Percentiles rank a stretch among this genome's conserved stretches.
Conservation (phyloP, 371 early-diverging fungal genomes). For the Mortierella sp. region DNA sequence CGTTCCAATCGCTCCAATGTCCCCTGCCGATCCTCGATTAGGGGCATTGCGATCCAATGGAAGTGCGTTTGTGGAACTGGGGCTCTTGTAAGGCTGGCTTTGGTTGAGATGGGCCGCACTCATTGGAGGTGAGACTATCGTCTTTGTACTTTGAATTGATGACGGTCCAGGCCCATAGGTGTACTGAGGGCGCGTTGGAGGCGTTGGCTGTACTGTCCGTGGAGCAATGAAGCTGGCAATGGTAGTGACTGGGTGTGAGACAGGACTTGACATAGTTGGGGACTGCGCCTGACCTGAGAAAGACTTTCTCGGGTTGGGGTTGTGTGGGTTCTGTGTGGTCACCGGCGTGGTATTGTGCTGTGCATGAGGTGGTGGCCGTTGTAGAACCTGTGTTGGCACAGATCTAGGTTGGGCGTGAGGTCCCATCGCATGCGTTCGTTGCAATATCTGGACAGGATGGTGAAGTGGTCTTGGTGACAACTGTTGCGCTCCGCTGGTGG, state of each 20-base stretch:
- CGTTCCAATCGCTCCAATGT: conserved; percentile 8
- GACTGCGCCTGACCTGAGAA: conserved; percentile 22
- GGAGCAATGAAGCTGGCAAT: conserved; percentile 44
- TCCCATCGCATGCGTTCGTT: conserved; percentile 34
- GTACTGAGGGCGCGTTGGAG: conserved; percentile 42
- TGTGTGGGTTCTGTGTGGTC: conserved; percentile 4
- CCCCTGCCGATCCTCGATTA: conserved; percentile 14
- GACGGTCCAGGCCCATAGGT: conserved; percentile 38
- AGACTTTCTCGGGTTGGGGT: conserved; percentile 15
- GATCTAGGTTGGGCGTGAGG: conserved; percentile 43
- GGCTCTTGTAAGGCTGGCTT: conserved; percentile 2
- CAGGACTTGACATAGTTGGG: conserved; percentile 25
- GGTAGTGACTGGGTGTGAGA: conserved; percentile 25
- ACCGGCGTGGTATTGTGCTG: conserved; percentile 8
- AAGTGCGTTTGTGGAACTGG: conserved; percentile 12
- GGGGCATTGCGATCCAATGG: conserved; percentile 16
- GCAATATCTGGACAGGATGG: conserved; percentile 52
- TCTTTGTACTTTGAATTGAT: conserved; percentile 6
- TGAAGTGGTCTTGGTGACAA: conserved; percentile 18
- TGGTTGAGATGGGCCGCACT: conserved; percentile 11
- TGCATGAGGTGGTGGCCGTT: conserved; percentile 34
- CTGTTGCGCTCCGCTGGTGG: conserved; percentile 16
- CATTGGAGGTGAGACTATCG: conserved; percentile 21
- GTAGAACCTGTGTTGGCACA: conserved; percentile 50
- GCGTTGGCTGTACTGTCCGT: conserved; percentile 29